Conservation (phyloP, 345 rosid species). For the Bruguiera sexangula region DNA sequence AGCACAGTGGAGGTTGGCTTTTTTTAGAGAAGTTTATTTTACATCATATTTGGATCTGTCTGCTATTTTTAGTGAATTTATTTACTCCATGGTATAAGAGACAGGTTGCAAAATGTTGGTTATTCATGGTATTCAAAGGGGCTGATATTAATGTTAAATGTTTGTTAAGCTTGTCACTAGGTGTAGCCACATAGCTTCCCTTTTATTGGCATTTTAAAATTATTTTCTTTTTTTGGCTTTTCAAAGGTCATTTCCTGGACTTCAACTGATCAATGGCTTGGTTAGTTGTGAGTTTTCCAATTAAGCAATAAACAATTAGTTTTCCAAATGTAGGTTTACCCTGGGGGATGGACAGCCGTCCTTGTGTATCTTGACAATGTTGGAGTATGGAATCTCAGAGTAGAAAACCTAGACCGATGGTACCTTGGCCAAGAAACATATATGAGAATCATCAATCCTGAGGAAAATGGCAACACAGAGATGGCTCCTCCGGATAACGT, state of each 20-base stretch:
- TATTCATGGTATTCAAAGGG: no score
- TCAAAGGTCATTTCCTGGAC: background rate
- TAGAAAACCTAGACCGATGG: slow-evolving; percentile 19
- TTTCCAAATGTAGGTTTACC: background rate
- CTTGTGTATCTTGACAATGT: slow-evolving; percentile 4
- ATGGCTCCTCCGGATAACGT: slow-evolving; percentile 5
- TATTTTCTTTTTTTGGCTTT: no score
- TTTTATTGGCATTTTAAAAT: no score
- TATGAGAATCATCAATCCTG: slow-evolving; percentile 16
- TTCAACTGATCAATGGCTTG: background rate
- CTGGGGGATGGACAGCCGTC: background rate
- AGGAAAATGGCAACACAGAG: slow-evolving; percentile 5
- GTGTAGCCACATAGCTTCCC: no score
- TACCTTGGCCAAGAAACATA: slow-evolving; percentile 20
- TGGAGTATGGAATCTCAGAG: slow-evolving; percentile 17
- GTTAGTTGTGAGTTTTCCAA: background rate
- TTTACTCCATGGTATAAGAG: no score
- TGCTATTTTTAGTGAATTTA: background rate
- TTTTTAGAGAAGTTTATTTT: background rate
- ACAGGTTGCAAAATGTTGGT: no score
- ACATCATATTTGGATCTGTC: background rate
- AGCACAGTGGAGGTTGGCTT: slow-evolving; percentile 48
- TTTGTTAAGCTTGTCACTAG: no score
- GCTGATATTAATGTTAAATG: no score
- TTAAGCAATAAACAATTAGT: background rate